These are phyloP conservation scores for Entomortierella lignicola DNA, from an alignment of 192 early-diverging fungal genomes.

Conservation along the genomic window DNA sequence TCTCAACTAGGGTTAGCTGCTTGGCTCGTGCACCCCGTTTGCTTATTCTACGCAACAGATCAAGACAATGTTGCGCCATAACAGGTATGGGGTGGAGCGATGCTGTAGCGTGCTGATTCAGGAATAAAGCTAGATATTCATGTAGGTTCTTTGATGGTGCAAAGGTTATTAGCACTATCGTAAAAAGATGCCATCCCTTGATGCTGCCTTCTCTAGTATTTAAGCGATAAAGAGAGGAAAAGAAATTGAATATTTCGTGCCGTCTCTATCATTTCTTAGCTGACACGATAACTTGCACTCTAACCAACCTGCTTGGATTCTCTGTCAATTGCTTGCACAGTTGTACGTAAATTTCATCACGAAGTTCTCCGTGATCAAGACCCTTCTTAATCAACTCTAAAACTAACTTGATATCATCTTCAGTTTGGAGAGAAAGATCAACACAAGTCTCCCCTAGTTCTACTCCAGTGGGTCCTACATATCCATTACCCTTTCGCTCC, in stretches of 20 bases:
- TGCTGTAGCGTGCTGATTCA: slow-evolving; percentile 68
- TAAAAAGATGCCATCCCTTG: slow-evolving; percentile 90
- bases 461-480: slow-evolving; percentile 48
- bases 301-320: slow-evolving; percentile 74
- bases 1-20: slow-evolving; percentile 73
- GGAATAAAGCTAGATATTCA: slow-evolving; percentile 84
- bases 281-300: neutral
- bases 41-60: slow-evolving; percentile 77
- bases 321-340: slow-evolving; percentile 88
- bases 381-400: slow-evolving; percentile 84
- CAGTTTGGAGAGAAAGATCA: slow-evolving; percentile 52
- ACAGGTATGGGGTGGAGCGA: slow-evolving; percentile 63
- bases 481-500: slow-evolving; percentile 60
- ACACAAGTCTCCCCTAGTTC: slow-evolving; percentile 47
- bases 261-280: slow-evolving; percentile 3
- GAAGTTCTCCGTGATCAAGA: slow-evolving; percentile 76
- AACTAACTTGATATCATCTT: slow-evolving; percentile 68
- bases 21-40: slow-evolving; percentile 84
- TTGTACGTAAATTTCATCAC: slow-evolving; percentile 97
- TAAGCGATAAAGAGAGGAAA: neutral
- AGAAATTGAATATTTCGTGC: neutral
- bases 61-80: slow-evolving; percentile 61
- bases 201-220: slow-evolving; percentile 66
- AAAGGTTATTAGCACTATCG: slow-evolving; percentile 87
- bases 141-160: slow-evolving; percentile 91